phyloP scores from a whole-genome alignment of 1,284 basidiomycete species.

The Testicularia cyperi region DNA sequence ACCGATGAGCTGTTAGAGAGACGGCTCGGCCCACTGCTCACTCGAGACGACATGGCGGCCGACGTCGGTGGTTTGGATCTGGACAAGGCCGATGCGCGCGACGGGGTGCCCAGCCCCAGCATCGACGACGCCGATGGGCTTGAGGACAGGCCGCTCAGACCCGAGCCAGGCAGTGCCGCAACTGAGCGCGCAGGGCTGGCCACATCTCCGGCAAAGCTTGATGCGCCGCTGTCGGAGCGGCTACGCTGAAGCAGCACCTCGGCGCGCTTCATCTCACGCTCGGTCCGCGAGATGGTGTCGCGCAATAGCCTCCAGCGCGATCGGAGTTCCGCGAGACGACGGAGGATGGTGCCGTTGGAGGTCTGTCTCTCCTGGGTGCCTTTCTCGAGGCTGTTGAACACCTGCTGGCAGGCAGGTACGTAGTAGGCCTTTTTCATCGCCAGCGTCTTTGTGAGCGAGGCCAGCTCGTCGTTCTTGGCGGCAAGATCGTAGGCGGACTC shows the following conservation, averaged over 20 bases:
- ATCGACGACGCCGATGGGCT: constrained; percentile 24
- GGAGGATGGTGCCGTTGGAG: constrained; percentile 88
- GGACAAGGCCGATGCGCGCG: constrained; percentile 9
- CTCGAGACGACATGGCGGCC: constrained; percentile 12
- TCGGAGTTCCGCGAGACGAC: constrained; percentile 80
- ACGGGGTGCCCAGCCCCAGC: constrained; percentile 32
- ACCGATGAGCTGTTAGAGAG: constrained; percentile 30
- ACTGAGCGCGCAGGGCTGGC: constrained; percentile 23
- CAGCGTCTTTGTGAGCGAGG: constrained; percentile 30
- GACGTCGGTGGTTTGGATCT: constrained; percentile 8
- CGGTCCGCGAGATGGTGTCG: constrained; percentile 74
- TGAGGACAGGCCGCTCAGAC: too few relatives aligned
- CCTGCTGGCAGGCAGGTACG: constrained; percentile 85
- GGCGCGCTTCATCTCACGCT: constrained; percentile 75
- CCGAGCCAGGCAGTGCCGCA: too few relatives aligned
- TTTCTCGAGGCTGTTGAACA: constrained; percentile 88
- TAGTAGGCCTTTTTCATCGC: constrained; percentile 70
- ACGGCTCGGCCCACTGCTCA: constrained; percentile 25
- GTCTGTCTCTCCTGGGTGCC: constrained; percentile 85
- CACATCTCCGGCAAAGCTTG: constrained; percentile 15
- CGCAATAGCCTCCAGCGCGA: constrained; percentile 76
- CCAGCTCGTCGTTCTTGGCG: constrained; percentile 35
- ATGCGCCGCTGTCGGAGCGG: constrained; percentile 25
- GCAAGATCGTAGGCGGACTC: constrained; percentile 16
- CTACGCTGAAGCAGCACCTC: constrained; percentile 66